Conservation (phyloP, 2,329 filamentous ascomycete species). For the Aspergillus arachidicola region DNA sequence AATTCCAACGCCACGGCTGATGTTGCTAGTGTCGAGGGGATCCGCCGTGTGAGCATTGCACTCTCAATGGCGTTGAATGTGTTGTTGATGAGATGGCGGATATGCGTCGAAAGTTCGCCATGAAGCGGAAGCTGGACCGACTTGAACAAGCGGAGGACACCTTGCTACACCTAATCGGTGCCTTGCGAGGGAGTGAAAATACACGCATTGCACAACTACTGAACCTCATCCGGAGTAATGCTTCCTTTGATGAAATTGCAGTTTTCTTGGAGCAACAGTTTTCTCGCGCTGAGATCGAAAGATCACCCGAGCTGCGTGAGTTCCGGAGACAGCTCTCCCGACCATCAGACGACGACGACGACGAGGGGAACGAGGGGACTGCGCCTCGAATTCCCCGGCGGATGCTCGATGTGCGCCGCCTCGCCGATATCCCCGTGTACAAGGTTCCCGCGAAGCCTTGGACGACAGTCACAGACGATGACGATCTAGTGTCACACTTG, state of each 20-base stretch:
- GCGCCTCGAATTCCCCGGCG: conserved; percentile 8
- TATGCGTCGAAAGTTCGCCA: conserved; percentile 30
- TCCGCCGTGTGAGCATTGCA: conserved; percentile 31
- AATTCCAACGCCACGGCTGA: neutral
- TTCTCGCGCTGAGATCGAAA: conserved; percentile 13
- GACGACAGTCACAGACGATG: conserved; percentile 37
- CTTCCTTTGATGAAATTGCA: conserved; percentile 26
- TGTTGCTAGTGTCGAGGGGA: conserved; percentile 28
- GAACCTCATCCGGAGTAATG: conserved; percentile 29
- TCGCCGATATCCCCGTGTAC: conserved; percentile 29
- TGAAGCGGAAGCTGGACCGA: conserved; percentile 26
- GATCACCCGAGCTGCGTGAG: conserved; percentile 20
- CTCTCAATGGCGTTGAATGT: conserved; percentile 29
- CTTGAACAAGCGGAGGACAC: conserved; percentile 22
- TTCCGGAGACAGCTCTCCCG: conserved; percentile 15
- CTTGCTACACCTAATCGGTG: conserved; percentile 21
- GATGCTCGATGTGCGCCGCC: conserved; percentile 27
- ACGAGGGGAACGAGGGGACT: neutral
- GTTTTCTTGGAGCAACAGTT: conserved; percentile 23
- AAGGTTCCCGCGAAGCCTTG: conserved; percentile 34
- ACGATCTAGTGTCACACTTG: conserved; percentile 35
- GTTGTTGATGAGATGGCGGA: conserved; percentile 31
- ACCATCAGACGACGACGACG: conserved; percentile 13
- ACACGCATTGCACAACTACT: conserved; percentile 24
- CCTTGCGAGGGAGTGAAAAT: conserved; percentile 22